Evolutionary conservation across 2,329 filamentous ascomycete species (phyloP), one percentile per base, ranked within the genome.

Genomic region (Beauveria medogensis): DNA sequence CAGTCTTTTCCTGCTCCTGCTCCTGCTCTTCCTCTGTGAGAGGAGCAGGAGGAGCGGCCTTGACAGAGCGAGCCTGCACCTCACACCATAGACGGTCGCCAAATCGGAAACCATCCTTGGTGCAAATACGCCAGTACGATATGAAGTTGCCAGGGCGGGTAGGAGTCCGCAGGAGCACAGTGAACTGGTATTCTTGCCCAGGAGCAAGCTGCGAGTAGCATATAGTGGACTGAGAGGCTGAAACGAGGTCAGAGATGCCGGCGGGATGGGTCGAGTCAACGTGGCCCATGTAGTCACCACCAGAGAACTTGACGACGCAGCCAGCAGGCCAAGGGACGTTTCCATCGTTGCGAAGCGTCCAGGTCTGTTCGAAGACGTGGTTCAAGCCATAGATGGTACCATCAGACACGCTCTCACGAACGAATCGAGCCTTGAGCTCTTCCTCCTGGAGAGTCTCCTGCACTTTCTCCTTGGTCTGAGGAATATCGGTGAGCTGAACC

Each of bases 61-160:
- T 71, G 64, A 74, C 70, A 34, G 70, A 67, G 67, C 80, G 77
- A 66, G 97, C 91, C 55, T 85, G 83, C 64, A 99, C 85, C 66
- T 97, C 92, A 71, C 93, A 97, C 93, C 93, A 99, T 53, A 99
- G 80, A 69, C 92, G 90, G 77, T 97, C 90, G 44, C 94, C 94
- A 66, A 97, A 97, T 65, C 91, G 89, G 65, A 82, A 79, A 26
- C 92, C 92, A 61, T 91, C 86, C 8, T 86, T 81, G 62, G 90
- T 86, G 67, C 92, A 95, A 66, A 99, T 79, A 64, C 93, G 92
- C 94, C 94, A 99, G 82, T 97, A 97, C 2, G 94, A 97, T 69
- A 96, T 94, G 63, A 87, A 82, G 73, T 88, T 90, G 60, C 93
- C 92, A 59, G 85, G 76, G 54, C 89, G 89, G 57, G 79, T 75